These are phyloP conservation scores for Amniculicola lignicola DNA, from an alignment of 495 filamentous ascomycete species.

Conservation along the genomic window DNA sequence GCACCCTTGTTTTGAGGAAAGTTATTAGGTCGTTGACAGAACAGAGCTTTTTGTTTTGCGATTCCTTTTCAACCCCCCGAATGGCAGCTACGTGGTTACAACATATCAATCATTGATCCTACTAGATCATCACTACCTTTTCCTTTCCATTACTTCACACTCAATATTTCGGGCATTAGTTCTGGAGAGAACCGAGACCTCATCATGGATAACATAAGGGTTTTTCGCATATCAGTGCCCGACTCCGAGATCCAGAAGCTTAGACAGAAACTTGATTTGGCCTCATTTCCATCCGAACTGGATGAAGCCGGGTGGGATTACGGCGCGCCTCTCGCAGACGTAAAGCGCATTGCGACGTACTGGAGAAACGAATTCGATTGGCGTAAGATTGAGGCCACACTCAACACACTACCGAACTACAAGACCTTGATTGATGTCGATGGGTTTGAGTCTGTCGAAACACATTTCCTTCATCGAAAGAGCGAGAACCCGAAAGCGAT, in stretches of 20 bases:
- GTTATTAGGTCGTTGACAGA: too few species aligned
- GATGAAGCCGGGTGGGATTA: conserved; percentile 41
- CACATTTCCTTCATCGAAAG: conserved; percentile 42
- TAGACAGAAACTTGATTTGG: conserved; percentile 3
- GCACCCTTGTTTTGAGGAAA: too few species aligned
- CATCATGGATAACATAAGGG: neutral
- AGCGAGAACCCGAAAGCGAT: conserved; percentile 31
- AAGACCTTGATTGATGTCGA: conserved; percentile 31
- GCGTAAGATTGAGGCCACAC: conserved; percentile 33
- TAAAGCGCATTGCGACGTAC: conserved; percentile 51
- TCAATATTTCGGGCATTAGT: too few species aligned
- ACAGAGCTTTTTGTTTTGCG: too few species aligned
- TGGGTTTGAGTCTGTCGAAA: conserved; percentile 38
- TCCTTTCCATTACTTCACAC: too few species aligned
- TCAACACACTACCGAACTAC: conserved; percentile 42
- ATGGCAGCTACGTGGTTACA: too few species aligned
- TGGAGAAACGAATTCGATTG: conserved; percentile 48
- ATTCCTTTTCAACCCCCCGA: too few species aligned
- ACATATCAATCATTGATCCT: too few species aligned
- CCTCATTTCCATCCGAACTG: conserved; percentile 34
- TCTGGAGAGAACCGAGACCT: too few species aligned
- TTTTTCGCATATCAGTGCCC: conserved; percentile 17
- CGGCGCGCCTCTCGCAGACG: conserved; percentile 50
- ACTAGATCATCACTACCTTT: too few species aligned
- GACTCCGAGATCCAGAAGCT: conserved; percentile 8